Base-by-base conservation (phyloP, 75 land plant genomes). In the Pseudotsuga menziesii region DNA sequence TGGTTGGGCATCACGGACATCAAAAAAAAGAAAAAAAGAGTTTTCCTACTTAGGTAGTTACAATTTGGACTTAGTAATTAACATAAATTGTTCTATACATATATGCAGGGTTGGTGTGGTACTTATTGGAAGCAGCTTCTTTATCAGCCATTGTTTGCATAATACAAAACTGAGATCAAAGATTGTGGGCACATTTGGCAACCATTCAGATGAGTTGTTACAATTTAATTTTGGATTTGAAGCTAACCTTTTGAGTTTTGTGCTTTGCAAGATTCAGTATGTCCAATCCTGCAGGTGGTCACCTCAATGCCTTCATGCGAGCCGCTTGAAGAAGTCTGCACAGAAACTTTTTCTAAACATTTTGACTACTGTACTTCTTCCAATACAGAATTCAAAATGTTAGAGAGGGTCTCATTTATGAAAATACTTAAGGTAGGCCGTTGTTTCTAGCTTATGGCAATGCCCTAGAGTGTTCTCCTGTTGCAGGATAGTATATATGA, bases 311-410 rank as follows among this genome's bases (percentile, higher is more conserved):
- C 88, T 60, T 82, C 86, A 7, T 97, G 93, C 82, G 87, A 89
- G 82, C 78, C 84, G 20, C 82, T 97, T 29, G 83, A 93, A 77
- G 97, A 97, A 78, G 79, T 91, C 72, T 97, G 99, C 73, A 86
- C 89, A 78, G 96, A 92, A 77, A 85, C 82, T 62, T 94, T 91
- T 75, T 79, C 99, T 8, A 88, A 82, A 83, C 95, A 94, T 77
- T 97, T 97, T 82, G 98, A 97, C 73, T 95, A 92, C 39, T 97
- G 93, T 54, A 84, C 92, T 59, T 83, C 89, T 74, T 85, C 90
- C 32, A 88, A 81, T 78, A 61, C 78, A 20, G 87, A 88, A 56
- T 94, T 97, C 70, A 82, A 84, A 77, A 83, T 82, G 76, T 82
- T 97, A 75, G 98, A 91, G 69, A 87, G 82, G 70, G 66, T 85